Conservation (phyloP, 495 filamentous ascomycete species). For the Lophiostoma macrostomum region DNA sequence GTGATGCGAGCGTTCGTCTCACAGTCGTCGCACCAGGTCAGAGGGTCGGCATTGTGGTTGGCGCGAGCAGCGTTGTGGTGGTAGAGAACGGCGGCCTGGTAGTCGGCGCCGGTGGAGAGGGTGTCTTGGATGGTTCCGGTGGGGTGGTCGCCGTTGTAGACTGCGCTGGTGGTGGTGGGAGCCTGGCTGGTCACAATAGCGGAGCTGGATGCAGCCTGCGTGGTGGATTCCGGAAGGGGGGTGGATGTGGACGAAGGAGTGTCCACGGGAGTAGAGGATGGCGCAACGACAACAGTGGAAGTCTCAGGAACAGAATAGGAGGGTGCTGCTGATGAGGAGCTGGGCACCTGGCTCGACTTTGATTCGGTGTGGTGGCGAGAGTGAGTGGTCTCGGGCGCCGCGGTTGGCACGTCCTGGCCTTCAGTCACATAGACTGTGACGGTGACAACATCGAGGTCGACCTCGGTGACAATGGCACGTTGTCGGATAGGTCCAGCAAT, state of each 20-base stretch:
- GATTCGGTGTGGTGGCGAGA: no score
- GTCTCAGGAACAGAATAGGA: no score
- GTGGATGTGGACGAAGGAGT: slow-evolving; percentile 21
- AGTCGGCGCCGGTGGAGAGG: slow-evolving; percentile 34
- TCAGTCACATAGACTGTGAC: slow-evolving; percentile 36
- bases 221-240: slow-evolving; percentile 15
- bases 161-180: slow-evolving; percentile 14
- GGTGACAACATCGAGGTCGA: slow-evolving; percentile 59
- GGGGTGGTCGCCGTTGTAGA: slow-evolving; percentile 1
- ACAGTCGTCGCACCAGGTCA: slow-evolving; percentile 62
- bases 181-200: slow-evolving; percentile 13
- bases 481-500: slow-evolving; percentile 58
- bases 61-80: slow-evolving; percentile 85
- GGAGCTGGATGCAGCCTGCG: slow-evolving; percentile 29
- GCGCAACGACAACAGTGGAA: slow-evolving; percentile 17
- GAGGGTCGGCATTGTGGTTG: slow-evolving; percentile 67
- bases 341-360: no score
- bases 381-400: slow-evolving; percentile 22
- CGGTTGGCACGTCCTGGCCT: slow-evolving; percentile 33
- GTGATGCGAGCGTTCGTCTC: slow-evolving; percentile 55
- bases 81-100: slow-evolving; percentile 52
- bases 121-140: slow-evolving; percentile 18
- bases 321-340: no score
- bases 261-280: slow-evolving; percentile 1
- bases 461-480: slow-evolving; percentile 52